Base-by-base conservation (phyloP, 2,329 filamentous ascomycete genomes). In the Coniella lustricola region DNA sequence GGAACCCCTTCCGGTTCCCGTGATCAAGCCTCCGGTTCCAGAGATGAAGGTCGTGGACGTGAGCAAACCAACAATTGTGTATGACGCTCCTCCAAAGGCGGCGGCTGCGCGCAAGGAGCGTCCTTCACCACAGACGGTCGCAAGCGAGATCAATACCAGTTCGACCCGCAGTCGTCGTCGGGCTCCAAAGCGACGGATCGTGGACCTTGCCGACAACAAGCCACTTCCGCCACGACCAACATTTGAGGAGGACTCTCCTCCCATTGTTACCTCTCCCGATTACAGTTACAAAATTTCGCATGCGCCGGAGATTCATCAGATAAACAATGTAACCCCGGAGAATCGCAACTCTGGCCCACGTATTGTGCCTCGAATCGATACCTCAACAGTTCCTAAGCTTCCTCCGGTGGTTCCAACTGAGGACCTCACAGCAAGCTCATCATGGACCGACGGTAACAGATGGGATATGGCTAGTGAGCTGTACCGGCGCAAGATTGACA, bases 401-500 rank as follows among this genome's bases (percentile, higher is more conserved):
- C 57, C 65, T 13, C 55, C 62, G 29, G 55, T 60, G 25, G 63
- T 67, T 34, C 48, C 60, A 3, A 61, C 63, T 14, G 57, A 61
- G 4, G 64, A 65, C 13, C 50, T 50, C 12, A 47, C 44, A 29
- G 55, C 58, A 17, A 57, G 62, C 4, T 54, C 62, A 20, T 55
- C 62, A 37, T 73, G 71, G 69, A 64, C 63, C 21, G 68, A 71
- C 12, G 55, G 68, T 4, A 69, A 73, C 39, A 76, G 85, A 50
- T 87, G 83, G 77, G 81, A 82, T 51, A 69, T 79, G 37, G 79
- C 80, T 50, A 85, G 85, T 46, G 87, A 93, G 59, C 72, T 87
- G 7, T 97, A 95, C 66, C 82, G 86, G 49, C 87, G 87, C 63
- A 93, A 93, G 65, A 85, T 97, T 47, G 90, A 95, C 65, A 82